phyloP scores from a whole-genome alignment of 208 protist species.

The Naegleria lovaniensis region DNA sequence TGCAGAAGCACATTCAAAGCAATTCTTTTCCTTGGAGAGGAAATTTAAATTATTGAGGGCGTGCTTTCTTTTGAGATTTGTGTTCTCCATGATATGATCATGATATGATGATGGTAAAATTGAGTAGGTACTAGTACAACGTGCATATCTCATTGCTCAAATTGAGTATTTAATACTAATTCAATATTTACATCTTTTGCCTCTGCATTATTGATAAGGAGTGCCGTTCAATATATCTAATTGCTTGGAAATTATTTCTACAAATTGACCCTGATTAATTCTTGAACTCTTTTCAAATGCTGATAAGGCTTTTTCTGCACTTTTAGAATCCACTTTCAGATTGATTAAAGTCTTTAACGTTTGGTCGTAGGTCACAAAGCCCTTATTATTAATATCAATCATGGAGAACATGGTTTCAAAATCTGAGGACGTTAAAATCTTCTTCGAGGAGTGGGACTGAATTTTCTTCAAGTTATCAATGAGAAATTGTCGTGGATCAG shows the following conservation, averaged over 20 bases:
- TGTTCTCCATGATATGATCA: background rate
- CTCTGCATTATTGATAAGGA: background rate
- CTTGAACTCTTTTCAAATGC: background rate
- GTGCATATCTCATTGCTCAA: no score
- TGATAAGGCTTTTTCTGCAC: background rate
- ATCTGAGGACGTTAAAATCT: background rate
- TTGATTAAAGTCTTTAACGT: background rate
- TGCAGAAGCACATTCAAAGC: background rate
- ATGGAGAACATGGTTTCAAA: background rate
- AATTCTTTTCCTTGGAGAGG: background rate
- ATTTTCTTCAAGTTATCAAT: background rate
- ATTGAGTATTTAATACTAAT: no score
- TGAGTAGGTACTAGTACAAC: no score
- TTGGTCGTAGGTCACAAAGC: background rate
- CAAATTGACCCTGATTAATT: background rate
- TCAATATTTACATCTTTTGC: no score
- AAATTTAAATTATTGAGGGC: background rate
- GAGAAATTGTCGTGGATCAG: background rate
- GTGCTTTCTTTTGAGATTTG: background rate
- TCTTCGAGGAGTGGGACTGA: background rate
- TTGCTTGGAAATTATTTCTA: background rate
- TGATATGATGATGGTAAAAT: no score
- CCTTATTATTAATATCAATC: background rate
- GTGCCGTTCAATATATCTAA: background rate
- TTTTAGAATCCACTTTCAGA: background rate